These are phyloP conservation scores for Boletus huronensis DNA, from an alignment of 768 basidiomycete genomes.

Conservation along the genomic window DNA sequence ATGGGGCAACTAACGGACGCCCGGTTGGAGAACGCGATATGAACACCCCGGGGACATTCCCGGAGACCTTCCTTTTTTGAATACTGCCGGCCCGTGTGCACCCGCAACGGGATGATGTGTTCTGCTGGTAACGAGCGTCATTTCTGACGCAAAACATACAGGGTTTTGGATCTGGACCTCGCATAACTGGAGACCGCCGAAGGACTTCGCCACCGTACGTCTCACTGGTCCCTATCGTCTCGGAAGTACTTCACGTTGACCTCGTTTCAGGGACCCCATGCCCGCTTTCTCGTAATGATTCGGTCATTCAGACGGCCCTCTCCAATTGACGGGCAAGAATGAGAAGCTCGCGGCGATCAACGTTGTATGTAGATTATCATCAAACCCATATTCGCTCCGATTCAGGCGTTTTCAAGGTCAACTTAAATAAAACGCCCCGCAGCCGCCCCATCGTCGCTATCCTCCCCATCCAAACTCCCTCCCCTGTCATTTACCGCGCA, in stretches of 20 bases:
- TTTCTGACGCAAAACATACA: conserved; percentile 8
- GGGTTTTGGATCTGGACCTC: conserved; percentile 1
- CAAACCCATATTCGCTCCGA: conserved; percentile 34
- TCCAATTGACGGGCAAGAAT: conserved; percentile 27
- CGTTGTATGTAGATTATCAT: conserved; percentile 35
- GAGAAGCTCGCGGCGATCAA: conserved; percentile 37
- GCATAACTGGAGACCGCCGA: conserved; percentile 9
- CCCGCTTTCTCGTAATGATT: conserved; percentile 34
- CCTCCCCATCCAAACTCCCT: conserved; percentile 4
- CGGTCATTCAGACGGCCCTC: conserved; percentile 31
- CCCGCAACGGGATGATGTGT: background rate
- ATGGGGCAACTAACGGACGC: background rate
- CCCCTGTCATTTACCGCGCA: background rate
- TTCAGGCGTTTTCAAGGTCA: conserved; percentile 21
- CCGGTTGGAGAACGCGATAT: background rate
- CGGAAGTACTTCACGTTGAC: conserved; percentile 14
- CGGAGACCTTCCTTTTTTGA: conserved; percentile 7
- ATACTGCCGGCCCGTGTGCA: background rate
- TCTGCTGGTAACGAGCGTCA: background rate
- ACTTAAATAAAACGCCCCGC: conserved; percentile 26
- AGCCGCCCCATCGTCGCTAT: conserved; percentile 5
- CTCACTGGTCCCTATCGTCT: background rate
- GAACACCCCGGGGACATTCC: background rate
- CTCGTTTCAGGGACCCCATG: conserved; percentile 29
- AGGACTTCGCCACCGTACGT: conserved; percentile 9